Conservation (phyloP, 1,139 yeast species). For the Debaryomycetaceae sp. region DNA sequence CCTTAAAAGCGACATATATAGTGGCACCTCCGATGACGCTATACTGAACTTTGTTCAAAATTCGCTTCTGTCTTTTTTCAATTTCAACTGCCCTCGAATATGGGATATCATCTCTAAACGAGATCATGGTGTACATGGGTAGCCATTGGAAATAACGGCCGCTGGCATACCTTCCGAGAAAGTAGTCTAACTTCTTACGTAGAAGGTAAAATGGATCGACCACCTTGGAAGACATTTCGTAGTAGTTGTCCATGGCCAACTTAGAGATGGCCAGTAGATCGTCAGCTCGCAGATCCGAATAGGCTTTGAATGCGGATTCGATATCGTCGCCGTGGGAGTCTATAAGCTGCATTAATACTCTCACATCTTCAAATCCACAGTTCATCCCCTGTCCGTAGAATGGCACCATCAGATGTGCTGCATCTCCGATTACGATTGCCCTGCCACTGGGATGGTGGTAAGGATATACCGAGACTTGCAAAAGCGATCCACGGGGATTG, state of each 20-base stretch:
- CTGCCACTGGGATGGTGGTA: slow-evolving; percentile 63
- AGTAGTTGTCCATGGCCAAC: slow-evolving; percentile 76
- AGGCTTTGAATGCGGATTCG: slow-evolving; percentile 50
- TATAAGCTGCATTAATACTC: slow-evolving; percentile 57
- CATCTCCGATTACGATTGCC: slow-evolving; percentile 79
- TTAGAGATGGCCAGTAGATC: slow-evolving; percentile 76
- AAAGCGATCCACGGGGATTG: slow-evolving; percentile 73
- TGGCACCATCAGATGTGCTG: slow-evolving; percentile 97
- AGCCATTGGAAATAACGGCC: slow-evolving; percentile 60
- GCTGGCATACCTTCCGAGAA: slow-evolving; percentile 49
- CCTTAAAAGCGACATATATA: slow-evolving; percentile 4
- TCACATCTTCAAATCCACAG: slow-evolving; percentile 91
- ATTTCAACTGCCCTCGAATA: slow-evolving; percentile 68
- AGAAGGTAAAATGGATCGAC: slow-evolving; percentile 58
- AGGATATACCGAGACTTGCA: slow-evolving; percentile 66
- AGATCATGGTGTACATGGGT: slow-evolving; percentile 89
- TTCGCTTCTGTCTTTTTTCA: slow-evolving; percentile 47
- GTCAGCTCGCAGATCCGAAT: slow-evolving; percentile 53
- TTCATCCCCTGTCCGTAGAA: slow-evolving; percentile 98
- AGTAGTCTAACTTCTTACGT: slow-evolving; percentile 65
- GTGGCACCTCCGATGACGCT: slow-evolving; percentile 6
- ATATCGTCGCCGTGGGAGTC: slow-evolving; percentile 43
- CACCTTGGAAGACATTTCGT: slow-evolving; percentile 86
- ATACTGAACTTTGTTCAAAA: slow-evolving; percentile 29
- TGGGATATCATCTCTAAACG: slow-evolving; percentile 78